Evolutionary conservation across 768 basidiomycete genomes (phyloP), one percentile per base, ranked within the genome.

Genomic region (Collybiopsis luxurians): DNA sequence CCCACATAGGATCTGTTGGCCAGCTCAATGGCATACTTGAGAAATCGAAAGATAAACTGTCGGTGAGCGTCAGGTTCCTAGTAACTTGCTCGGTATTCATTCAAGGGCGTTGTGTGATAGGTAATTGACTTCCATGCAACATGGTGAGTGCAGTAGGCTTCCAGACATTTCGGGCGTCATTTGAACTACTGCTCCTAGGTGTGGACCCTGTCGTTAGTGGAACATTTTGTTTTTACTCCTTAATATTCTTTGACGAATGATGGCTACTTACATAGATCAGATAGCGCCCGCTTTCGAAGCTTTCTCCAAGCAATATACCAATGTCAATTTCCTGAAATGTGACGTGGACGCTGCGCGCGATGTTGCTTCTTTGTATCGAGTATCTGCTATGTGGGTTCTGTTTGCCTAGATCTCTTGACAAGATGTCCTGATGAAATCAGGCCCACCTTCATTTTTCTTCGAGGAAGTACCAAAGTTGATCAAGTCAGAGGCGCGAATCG

Each of bases 41-140:
- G 6, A 79, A 80, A 63, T 81, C 82, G 2, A 79, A 78, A 57
- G 78, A 81, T 53, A 90, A 89, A 66, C 67, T 91, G 27, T 80
- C 87, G 23, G 90, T 90, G 54, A 59, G 74, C n/a, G n/a, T n/a
- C n/a, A n/a, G n/a, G n/a, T n/a, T n/a, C n/a, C n/a, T n/a, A n/a
- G n/a, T n/a, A n/a, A n/a, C n/a, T n/a, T n/a, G n/a, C n/a, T n/a
- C n/a, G n/a, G n/a, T n/a, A n/a, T n/a, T n/a, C n/a, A n/a, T n/a
- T n/a, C n/a, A n/a, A n/a, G n/a, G n/a, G 31, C 31, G 31, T 34
- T 34, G n/a, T 21, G 28, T 28, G 54, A 23, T 47, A 90, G 89
- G 86, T 93, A 58, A 90, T 93, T 59, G 91, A 93, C 71, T 93
- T 93, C 65, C 89, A 92, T 68, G 91, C 91, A 55, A 81, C 85